A percentile compares a stretch with the other conserved stretches of the same genome.
These are phyloP conservation scores for Santalum album DNA, from an alignment of 164 flowering plant genomes.

Conservation along the genomic window DNA sequence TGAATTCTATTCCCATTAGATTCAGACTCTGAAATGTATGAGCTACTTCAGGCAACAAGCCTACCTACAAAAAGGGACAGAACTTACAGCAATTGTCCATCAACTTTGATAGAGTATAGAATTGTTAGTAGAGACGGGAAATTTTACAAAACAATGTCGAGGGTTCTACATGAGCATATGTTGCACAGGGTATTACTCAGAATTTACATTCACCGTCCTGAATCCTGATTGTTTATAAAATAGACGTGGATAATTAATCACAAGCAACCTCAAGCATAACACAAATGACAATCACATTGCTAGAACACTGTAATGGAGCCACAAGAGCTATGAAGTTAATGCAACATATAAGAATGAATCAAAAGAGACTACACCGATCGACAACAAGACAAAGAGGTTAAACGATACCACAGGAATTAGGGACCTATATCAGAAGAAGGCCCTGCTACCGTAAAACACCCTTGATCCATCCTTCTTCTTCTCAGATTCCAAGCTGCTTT, in stretches of 20 bases:
- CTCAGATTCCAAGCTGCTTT: conserved; percentile 22
- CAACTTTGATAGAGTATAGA: no score
- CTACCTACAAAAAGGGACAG: no score
- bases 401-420: not conserved
- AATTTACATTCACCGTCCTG: not conserved
- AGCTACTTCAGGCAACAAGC: no score
- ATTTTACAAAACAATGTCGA: not conserved
- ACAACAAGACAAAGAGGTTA: not conserved
- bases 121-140: no score
- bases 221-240: not conserved
- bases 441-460: conserved; percentile 88
- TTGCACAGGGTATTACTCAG: not conserved
- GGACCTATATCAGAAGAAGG: conserved; percentile 39
- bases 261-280: not conserved
- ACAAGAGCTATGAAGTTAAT: not conserved
- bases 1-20: no score
- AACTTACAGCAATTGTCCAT: no score
- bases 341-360: not conserved
- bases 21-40: no score
- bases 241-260: not conserved
- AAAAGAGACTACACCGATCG: not conserved
- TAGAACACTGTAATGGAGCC: not conserved
- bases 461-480: conserved; percentile 63
- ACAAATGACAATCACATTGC: not conserved
- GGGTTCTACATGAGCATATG: not conserved